Conservation (phyloP, 805 yeast genomes). For the Candida railenensis region DNA sequence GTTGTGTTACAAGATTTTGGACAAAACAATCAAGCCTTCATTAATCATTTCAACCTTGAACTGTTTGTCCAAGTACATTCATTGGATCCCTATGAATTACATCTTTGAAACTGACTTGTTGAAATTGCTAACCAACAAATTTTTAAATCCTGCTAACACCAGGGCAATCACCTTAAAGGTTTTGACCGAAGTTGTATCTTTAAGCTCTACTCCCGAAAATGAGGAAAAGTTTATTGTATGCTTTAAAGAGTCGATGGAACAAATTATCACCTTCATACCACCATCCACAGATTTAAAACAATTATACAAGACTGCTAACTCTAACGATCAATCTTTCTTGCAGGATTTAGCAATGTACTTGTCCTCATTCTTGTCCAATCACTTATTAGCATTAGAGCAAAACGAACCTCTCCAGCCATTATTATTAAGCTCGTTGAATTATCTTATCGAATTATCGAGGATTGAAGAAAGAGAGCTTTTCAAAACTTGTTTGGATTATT, state of each 20-base stretch:
- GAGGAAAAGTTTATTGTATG: conserved; percentile 60
- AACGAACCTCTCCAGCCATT: conserved; percentile 56
- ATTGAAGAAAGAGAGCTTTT: conserved; percentile 95
- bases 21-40: conserved; percentile 82
- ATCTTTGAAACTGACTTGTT: conserved; percentile 86
- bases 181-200: conserved; percentile 82
- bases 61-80: conserved; percentile 79
- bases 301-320: conserved; percentile 71
- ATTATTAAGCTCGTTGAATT: conserved; percentile 70
- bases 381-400: conserved; percentile 63
- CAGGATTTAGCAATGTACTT: conserved; percentile 94
- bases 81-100: conserved; percentile 91
- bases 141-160: conserved; percentile 73
- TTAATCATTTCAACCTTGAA: conserved; percentile 81
- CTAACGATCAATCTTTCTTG: conserved; percentile 87
- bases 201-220: conserved; percentile 51
- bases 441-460: conserved; percentile 79
- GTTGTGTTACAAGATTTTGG: conserved; percentile 89
- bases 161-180: conserved; percentile 87
- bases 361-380: conserved; percentile 78
- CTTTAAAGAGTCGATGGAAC: conserved; percentile 74
- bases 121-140: conserved; percentile 69
- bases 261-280: conserved; percentile 69
- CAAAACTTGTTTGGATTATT: conserved; percentile 92
- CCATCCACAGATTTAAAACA: conserved; percentile 65